Conservation (phyloP, 345 rosid species). For the Citrus unshiu region DNA sequence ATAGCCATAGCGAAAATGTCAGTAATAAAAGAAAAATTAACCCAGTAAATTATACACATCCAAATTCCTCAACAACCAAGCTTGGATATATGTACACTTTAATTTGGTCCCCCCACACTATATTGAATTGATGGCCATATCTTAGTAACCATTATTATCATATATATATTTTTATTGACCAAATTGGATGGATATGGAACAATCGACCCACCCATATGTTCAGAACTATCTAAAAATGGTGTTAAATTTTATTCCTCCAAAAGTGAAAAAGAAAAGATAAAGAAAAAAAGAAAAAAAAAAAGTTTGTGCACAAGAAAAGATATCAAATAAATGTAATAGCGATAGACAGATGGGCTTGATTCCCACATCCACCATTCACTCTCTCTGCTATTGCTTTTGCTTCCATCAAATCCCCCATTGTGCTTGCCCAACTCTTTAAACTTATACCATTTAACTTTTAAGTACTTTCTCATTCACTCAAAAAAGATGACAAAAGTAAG, state of each 20-base stretch:
- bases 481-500: not conserved
- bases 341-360: constrained; percentile 28
- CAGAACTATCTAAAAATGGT: constrained; percentile 17
- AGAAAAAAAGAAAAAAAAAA: not conserved
- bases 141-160: constrained; percentile 10
- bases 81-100: not conserved
- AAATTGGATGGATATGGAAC: constrained; percentile 18
- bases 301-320: constrained; percentile 14
- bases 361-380: constrained; percentile 13
- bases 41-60: not conserved
- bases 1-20: not conserved
- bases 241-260: constrained; percentile 9
- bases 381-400: constrained; percentile 1
- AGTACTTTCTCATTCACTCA: not conserved
- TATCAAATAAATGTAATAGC: constrained; percentile 16
- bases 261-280: not conserved
- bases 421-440: not conserved
- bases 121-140: constrained; percentile 12
- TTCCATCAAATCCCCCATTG: not conserved
- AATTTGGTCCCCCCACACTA: constrained; percentile 14
- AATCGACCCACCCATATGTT: constrained; percentile 22
- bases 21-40: too few species aligned
- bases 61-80: not conserved
- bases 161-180: constrained; percentile 10
- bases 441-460: not conserved